Conservation (phyloP, 495 filamentous ascomycete genomes). For the Hyaloscypha variabilis region DNA sequence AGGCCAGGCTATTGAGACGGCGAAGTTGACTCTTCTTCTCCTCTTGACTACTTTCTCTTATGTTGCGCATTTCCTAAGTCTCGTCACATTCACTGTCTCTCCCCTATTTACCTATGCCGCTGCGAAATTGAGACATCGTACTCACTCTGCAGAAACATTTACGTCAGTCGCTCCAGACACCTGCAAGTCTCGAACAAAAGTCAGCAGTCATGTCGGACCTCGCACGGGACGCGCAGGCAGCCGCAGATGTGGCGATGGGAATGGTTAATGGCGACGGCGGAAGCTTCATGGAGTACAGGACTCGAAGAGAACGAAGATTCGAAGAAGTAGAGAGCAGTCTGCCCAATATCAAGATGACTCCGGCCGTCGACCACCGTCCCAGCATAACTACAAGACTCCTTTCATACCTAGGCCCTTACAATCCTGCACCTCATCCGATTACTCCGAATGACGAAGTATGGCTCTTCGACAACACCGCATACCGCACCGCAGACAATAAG, state of each 20-base stretch:
- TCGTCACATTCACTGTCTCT: neutral
- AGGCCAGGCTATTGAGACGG: neutral
- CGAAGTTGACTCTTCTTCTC: neutral
- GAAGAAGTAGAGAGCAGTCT: constrained; percentile 42
- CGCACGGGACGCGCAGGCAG: constrained; percentile 10
- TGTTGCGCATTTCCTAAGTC: neutral
- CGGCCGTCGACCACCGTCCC: constrained; percentile 27
- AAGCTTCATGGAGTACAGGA: constrained; percentile 34
- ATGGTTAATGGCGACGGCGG: neutral
- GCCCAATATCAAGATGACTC: constrained; percentile 34
- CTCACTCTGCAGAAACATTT: constrained; percentile 6
- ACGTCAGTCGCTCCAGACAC: constrained; percentile 3
- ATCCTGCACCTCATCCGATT: constrained; percentile 45
- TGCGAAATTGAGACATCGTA: neutral
- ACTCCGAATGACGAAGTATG: constrained; percentile 67
- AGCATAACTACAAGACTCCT: constrained; percentile 36
- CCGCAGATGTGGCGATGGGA: neutral
- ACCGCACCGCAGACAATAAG: constrained; percentile 46
- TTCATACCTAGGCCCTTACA: constrained; percentile 47
- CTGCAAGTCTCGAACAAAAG: neutral
- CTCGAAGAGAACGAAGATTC: constrained; percentile 45
- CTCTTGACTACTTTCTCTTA: neutral
- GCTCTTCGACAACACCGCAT: constrained; percentile 91
- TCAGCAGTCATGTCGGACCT: constrained; percentile 15
- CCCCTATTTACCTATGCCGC: neutral